Evolutionary conservation across 2,329 filamentous ascomycete genomes (phyloP).

Genomic region (Botrytis elliptica): DNA sequence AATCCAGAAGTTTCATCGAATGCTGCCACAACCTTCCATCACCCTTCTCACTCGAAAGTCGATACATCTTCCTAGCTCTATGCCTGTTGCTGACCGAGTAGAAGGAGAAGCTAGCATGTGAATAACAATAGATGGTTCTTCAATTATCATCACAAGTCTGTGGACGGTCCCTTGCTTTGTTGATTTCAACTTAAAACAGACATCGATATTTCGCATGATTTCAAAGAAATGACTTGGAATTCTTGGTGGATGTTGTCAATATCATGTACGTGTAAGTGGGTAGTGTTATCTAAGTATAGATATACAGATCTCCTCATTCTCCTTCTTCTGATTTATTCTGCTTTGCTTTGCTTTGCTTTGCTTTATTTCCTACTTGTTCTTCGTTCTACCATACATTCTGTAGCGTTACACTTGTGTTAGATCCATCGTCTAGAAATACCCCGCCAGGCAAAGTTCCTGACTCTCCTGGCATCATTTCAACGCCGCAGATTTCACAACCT

Average conservation of each 20-base stretch:
- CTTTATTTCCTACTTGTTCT: background rate
- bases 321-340: background rate
- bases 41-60: background rate
- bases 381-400: background rate
- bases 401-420: background rate
- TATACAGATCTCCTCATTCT: background rate
- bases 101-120: background rate
- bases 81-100: background rate
- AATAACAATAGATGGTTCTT: background rate
- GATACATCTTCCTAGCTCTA: background rate
- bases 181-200: background rate
- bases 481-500: constrained; percentile 2
- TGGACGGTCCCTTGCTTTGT: background rate
- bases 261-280: background rate
- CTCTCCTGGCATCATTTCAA: background rate
- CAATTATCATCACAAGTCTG: background rate
- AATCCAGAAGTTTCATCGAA: background rate
- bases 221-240: background rate
- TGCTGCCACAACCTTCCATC: background rate
- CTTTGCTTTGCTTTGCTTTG: no score
- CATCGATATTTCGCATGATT: background rate
- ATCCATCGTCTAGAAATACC: constrained; percentile 10
- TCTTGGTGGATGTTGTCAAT: background rate
- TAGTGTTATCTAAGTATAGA: background rate
- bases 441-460: background rate